Evolutionary conservation across 306 rosid genomes (phyloP), one percentile per base, ranked within the genome.

Genomic region (Quercus ilex): DNA sequence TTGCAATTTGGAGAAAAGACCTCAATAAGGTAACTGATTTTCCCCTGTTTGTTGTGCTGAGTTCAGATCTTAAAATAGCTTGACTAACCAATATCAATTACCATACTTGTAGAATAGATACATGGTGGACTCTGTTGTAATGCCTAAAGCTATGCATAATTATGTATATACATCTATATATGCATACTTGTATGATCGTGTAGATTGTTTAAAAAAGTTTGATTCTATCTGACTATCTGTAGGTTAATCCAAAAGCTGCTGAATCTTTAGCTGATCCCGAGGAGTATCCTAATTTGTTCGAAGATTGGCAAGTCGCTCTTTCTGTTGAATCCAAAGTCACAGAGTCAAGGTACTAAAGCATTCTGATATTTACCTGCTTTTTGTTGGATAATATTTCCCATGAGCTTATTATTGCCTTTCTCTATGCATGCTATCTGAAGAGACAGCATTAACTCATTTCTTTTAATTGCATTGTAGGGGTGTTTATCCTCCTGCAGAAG

Each of bases 261-360:
- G 98, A 93, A 76, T 90, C 98, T 76, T 87, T 96, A 87, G 99
- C 98, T 87, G 96, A 93, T 88, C 99, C 99, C 14, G 97, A 90
- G 85, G 96, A 96, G 89, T 96, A 96, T 87, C 90, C 99, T 59
- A 96, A 96, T 84, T 78, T 96, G 84, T 96, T 96, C 23, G 97
- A 93, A 46, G 97, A 93, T 78, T 96, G 98, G 98, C 99, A 96
- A 90, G 88, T 96, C 86, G 97, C 99, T 49, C 96, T 90, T 52
- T 88, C 93, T 65, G 96, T 93, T 77, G 99, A 96, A 85, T 93
- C 99, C 57, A 93, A 70, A 86, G 89, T 87, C 56, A 80, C 82
- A 62, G 90, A 86, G 79, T 77, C 89, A 83, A 91, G 99, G 99
- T 96, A 18, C 43, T 30, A 4, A 56, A 20, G 26, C 8, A 46